A percentile compares a stretch with the other conserved stretches of the same genome.
phyloP scores from a whole-genome alignment of 2,329 filamentous ascomycete genomes.

The Mycosphaerella sp. region DNA sequence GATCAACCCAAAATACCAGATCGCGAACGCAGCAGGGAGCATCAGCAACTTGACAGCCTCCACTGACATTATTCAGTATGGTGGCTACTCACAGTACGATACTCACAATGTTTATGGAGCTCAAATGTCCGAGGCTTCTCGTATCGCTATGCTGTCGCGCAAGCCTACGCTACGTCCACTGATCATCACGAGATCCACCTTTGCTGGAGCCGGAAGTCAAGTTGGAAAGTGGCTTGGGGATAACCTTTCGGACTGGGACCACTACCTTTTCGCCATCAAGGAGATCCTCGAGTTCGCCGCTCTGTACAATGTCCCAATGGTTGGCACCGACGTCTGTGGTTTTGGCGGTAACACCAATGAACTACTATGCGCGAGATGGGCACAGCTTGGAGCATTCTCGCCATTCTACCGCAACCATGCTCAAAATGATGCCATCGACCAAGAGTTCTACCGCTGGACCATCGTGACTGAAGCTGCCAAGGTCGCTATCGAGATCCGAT shows the following conservation, averaged over 20 bases:
- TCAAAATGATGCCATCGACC: slow-evolving; percentile 45
- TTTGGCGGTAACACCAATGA: slow-evolving; percentile 63
- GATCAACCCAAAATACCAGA: slow-evolving; percentile 58
- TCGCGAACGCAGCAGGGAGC: slow-evolving; percentile 54
- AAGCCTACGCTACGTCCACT: slow-evolving; percentile 60
- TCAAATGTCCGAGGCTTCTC: slow-evolving; percentile 64
- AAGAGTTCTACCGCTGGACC: slow-evolving; percentile 69
- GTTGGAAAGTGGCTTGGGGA: slow-evolving; percentile 59
- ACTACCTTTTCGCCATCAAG: slow-evolving; percentile 40
- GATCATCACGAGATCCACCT: slow-evolving; percentile 70
- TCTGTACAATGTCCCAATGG: slow-evolving; percentile 46
- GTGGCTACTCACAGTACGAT: slow-evolving; percentile 64
- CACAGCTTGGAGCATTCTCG: slow-evolving; percentile 63
- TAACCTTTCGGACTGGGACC: slow-evolving; percentile 41
- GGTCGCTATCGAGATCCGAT: slow-evolving; percentile 65
- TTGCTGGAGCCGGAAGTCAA: slow-evolving; percentile 60
- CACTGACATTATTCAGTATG: slow-evolving; percentile 62
- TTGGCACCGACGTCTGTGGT: slow-evolving; percentile 65
- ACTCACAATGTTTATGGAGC: slow-evolving; percentile 72
- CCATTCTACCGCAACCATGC: slow-evolving; percentile 75
- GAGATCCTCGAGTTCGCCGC: slow-evolving; percentile 43
- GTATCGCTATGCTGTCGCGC: slow-evolving; percentile 59
- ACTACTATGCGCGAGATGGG: slow-evolving; percentile 69
- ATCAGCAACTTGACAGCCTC: slow-evolving; percentile 49
- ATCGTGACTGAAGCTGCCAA: slow-evolving; percentile 58